Percentiles rank a stretch among this genome's conserved stretches.
Evolutionary conservation across 2,329 filamentous ascomycete genomes (phyloP).

Genomic region (Alternaria angustiovoidea): DNA sequence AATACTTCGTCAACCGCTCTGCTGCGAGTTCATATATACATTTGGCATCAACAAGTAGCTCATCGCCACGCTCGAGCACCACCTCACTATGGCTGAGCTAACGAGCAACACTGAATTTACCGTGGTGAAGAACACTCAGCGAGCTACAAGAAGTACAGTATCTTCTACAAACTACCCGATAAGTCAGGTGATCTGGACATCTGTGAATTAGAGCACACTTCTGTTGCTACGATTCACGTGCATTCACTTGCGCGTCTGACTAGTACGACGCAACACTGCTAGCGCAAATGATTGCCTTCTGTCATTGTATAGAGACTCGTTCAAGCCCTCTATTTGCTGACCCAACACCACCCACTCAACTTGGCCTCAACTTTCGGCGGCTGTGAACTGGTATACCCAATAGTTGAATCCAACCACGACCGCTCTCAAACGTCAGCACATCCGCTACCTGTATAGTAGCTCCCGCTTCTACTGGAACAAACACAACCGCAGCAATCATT

Average conservation of each 20-base stretch:
- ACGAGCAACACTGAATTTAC: background rate
- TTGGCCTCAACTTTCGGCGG: background rate
- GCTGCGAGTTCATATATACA: background rate
- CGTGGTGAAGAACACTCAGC: background rate
- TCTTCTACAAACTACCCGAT: accelerated
- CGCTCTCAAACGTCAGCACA: background rate
- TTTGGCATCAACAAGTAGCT: background rate
- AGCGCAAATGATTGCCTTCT: background rate
- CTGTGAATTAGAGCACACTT: background rate
- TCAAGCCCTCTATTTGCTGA: background rate
- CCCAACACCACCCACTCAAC: background rate
- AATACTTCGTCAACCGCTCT: background rate
- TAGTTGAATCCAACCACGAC: too few species aligned
- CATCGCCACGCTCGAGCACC: background rate
- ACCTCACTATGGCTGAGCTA: background rate
- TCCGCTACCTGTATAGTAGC: background rate
- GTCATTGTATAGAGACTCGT: background rate
- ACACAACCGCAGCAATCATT: background rate
- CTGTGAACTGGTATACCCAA: background rate
- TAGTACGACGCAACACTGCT: background rate
- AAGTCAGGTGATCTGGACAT: background rate
- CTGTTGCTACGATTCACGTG: background rate
- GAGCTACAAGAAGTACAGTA: accelerated
- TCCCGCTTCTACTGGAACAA: accelerated
- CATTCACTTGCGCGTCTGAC: background rate